Conservation (phyloP, 2,329 filamentous ascomycete species). For the Ilyonectria sp. region DNA sequence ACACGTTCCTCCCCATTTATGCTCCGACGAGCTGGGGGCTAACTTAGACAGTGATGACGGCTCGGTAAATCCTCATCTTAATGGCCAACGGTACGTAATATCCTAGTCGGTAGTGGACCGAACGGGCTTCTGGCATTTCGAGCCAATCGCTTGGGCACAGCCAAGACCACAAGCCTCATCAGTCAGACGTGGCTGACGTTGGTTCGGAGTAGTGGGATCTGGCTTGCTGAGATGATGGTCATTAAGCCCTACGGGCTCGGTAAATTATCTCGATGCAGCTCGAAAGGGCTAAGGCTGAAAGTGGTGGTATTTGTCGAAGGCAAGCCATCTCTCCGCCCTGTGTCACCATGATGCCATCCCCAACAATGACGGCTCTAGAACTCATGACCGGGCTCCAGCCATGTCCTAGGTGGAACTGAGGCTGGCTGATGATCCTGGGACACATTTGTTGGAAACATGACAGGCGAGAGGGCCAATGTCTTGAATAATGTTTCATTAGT, state of each 20-base stretch:
- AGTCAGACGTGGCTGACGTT: conserved; percentile 1
- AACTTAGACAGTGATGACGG: not conserved
- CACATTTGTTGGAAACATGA: not conserved
- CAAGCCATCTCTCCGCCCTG: not conserved
- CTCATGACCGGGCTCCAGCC: not conserved
- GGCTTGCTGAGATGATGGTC: not conserved
- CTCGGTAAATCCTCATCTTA: not conserved
- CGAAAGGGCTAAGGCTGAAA: not conserved
- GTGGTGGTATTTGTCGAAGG: not conserved
- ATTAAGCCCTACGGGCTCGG: not conserved
- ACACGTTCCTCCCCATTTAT: not conserved
- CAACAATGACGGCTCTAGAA: not conserved
- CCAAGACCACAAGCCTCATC: not conserved
- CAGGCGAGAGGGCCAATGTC: not conserved
- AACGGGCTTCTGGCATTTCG: not conserved
- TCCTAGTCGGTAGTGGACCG: not conserved
- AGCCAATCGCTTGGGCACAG: not conserved
- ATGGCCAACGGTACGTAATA: not conserved
- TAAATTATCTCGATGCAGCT: not conserved
- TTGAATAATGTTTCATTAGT: not conserved
- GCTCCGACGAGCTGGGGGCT: too few relatives aligned
- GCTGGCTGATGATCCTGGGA: not conserved
- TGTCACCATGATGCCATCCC: not conserved
- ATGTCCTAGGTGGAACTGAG: not conserved
- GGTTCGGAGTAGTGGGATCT: not conserved